A percentile compares a stretch with the other conserved stretches of the same genome.
Evolutionary conservation across 768 basidiomycete genomes (phyloP).

Genomic region (Leucocoprinus sp.): DNA sequence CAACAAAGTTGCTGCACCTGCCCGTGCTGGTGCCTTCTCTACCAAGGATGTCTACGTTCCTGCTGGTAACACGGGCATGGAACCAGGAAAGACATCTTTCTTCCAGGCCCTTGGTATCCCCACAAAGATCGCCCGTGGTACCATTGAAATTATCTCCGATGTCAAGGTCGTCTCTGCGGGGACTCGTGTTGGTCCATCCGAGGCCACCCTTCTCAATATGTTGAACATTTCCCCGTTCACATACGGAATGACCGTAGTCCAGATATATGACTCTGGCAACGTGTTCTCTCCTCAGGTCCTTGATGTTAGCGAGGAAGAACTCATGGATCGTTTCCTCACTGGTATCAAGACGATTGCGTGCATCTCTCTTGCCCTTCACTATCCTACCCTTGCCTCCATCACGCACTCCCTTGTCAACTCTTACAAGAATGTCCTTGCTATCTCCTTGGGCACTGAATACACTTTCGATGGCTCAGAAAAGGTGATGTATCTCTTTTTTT

Average conservation of each 20-base stretch:
- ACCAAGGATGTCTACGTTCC: conserved; percentile 90
- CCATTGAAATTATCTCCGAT: conserved; percentile 98
- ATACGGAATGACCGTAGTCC: conserved; percentile 97
- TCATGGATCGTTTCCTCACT: conserved; percentile 85
- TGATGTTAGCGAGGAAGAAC: conserved; percentile 86
- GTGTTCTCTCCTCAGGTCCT: conserved; percentile 85
- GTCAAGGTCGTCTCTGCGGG: conserved; percentile 92
- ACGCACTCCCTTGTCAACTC: conserved; percentile 94
- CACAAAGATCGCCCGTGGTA: conserved; percentile 99
- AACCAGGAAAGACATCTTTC: conserved; percentile 99
- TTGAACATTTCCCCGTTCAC: conserved; percentile 99
- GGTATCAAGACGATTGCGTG: conserved; percentile 94
- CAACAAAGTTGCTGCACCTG: conserved; percentile 98
- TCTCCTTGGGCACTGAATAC: conserved; percentile 89
- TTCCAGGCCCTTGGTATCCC: conserved; percentile 99
- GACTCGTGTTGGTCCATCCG: conserved; percentile 91
- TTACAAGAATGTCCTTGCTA: conserved; percentile 95
- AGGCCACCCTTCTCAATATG: conserved; percentile 99
- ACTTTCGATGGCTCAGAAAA: conserved; percentile 90
- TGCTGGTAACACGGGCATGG: conserved; percentile 99
- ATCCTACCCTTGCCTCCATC: conserved; percentile 93
- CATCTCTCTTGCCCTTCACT: conserved; percentile 91
- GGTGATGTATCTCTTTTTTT: conserved; percentile 39
- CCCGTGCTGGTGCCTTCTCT: conserved; percentile 95
- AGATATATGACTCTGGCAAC: conserved; percentile 94